Evolutionary conservation across 2,329 filamentous ascomycete genomes (phyloP).

Genomic region (Penicillium sp.): DNA sequence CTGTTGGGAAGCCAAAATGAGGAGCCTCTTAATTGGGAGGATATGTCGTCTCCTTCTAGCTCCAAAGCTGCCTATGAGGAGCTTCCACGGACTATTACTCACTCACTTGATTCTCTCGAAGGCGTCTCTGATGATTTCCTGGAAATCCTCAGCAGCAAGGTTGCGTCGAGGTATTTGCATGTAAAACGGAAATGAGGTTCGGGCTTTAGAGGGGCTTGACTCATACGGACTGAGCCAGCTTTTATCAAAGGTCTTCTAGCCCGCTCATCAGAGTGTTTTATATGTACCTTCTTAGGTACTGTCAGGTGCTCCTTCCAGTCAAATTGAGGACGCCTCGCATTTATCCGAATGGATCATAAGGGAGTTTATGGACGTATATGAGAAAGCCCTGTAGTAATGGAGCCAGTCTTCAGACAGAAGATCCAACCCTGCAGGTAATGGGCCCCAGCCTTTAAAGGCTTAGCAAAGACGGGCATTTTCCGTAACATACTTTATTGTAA

Average conservation of each 20-base stretch:
- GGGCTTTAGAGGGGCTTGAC: neutral
- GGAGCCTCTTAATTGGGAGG: neutral
- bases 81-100: neutral
- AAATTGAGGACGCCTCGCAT: too few species aligned
- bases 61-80: neutral
- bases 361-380: too few species aligned
- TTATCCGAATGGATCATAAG: too few species aligned
- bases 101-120: neutral
- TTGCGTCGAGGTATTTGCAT: neutral
- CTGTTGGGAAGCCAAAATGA: neutral
- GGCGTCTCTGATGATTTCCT: neutral
- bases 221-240: neutral
- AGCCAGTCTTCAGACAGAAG: too few species aligned
- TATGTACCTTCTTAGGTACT: too few species aligned
- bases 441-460: too few species aligned
- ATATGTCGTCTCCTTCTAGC: neutral
- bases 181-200: neutral
- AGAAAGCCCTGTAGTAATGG: too few species aligned
- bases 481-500: too few species aligned
- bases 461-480: too few species aligned
- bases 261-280: too few species aligned
- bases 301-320: neutral
- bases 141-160: neutral
- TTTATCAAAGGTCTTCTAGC: neutral
- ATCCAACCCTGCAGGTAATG: too few species aligned